Conservation (phyloP, 805 yeast genomes). For the Hanseniaspora nectarophila region DNA sequence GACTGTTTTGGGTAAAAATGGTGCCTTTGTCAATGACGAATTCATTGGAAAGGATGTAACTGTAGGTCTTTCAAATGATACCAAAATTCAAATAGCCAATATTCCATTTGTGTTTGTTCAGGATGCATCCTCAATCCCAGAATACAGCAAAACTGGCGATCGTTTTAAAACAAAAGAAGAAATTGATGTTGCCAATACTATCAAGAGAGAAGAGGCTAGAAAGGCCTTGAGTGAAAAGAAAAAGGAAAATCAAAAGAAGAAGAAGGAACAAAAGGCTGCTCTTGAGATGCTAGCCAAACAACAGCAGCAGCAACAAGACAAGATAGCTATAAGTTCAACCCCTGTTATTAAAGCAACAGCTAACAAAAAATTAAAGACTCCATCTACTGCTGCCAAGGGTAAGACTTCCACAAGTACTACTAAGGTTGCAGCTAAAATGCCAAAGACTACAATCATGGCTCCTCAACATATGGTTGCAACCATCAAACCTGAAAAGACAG, state of each 20-base stretch:
- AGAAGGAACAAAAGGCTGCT: slow-evolving; percentile 13
- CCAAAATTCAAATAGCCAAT: slow-evolving; percentile 85
- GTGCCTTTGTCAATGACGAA: slow-evolving; percentile 87
- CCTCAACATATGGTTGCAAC: slow-evolving; percentile 25
- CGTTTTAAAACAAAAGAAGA: slow-evolving; percentile 14
- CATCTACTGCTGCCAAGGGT: not conserved
- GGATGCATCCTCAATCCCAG: slow-evolving; percentile 43
- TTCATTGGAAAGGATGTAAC: slow-evolving; percentile 88
- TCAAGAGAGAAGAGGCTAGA: slow-evolving; percentile 9
- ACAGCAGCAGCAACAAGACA: slow-evolving; percentile 16
- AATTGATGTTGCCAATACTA: slow-evolving; percentile 14
- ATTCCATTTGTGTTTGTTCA: slow-evolving; percentile 77
- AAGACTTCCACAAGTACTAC: slow-evolving; percentile 15
- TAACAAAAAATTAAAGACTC: not conserved
- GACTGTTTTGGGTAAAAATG: slow-evolving; percentile 85
- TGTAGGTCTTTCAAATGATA: slow-evolving; percentile 69
- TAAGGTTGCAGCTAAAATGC: slow-evolving; percentile 18
- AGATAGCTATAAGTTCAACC: not conserved
- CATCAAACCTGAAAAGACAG: not conserved
- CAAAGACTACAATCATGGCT: slow-evolving; percentile 24
- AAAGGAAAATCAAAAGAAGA: slow-evolving; percentile 12
- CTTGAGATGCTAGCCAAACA: slow-evolving; percentile 16
- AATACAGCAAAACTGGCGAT: slow-evolving; percentile 2
- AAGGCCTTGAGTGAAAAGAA: slow-evolving; percentile 9
- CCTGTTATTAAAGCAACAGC: slow-evolving; percentile 14